Evolutionary conservation across 164 flowering plant genomes (phyloP).

Genomic region (Akebia trifoliata): DNA sequence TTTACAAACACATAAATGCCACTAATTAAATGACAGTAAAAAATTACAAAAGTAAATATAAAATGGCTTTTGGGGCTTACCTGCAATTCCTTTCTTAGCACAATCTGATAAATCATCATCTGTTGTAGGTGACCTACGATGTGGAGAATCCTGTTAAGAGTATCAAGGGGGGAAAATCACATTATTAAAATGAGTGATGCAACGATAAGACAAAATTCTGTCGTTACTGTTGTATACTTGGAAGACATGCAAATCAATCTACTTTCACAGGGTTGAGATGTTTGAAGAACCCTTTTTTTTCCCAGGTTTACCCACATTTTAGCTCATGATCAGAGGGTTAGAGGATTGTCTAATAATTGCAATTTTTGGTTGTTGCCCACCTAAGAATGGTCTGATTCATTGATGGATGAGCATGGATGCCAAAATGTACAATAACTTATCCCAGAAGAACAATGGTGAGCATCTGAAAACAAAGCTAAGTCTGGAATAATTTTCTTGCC

Average conservation of each 20-base stretch:
- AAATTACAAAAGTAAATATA: not conserved
- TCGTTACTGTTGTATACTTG: not conserved
- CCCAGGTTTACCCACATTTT: not conserved
- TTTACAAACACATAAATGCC: conserved; percentile 3
- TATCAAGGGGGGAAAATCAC: not conserved
- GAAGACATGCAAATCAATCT: too few relatives aligned
- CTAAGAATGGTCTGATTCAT: not conserved
- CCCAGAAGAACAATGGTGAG: not conserved
- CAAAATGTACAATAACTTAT: too few relatives aligned
- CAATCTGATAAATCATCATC: conserved; percentile 73
- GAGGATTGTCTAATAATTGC: not conserved
- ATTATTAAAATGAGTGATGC: not conserved
- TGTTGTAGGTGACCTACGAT: conserved; percentile 31
- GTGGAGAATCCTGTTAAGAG: conserved; percentile 44
- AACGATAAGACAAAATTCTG: not conserved
- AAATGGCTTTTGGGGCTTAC: conserved; percentile 25
- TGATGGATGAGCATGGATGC: too few relatives aligned
- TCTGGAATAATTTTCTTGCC: not conserved
- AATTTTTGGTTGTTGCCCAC: not conserved
- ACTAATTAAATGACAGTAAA: not conserved
- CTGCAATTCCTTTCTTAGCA: conserved; percentile 82
- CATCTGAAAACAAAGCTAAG: not conserved
- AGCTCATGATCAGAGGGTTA: not conserved
- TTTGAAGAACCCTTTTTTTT: too few relatives aligned
- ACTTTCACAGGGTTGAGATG: too few relatives aligned